A percentile compares a stretch with the other conserved stretches of the same genome.
Conservation (phyloP, 1,139 yeast species). For the Geotrichum bryndzae region DNA sequence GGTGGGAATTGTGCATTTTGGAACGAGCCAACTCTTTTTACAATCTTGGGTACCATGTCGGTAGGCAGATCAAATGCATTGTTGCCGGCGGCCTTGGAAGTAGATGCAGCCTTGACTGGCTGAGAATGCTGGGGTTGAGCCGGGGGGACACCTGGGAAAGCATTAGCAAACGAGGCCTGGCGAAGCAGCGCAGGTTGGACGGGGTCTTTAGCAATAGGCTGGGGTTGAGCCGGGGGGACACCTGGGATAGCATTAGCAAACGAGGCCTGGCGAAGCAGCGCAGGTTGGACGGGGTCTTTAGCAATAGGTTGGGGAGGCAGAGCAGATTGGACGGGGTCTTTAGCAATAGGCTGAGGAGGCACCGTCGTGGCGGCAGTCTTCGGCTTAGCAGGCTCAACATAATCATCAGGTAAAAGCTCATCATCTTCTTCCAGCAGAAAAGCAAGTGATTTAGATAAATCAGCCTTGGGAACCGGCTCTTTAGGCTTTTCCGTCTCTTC, state of each 20-base stretch:
- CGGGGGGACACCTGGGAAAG: neutral
- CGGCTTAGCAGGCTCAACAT: constrained; percentile 20
- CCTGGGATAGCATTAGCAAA: constrained; percentile 1
- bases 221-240: neutral
- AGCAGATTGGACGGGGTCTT: neutral
- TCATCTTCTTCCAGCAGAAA: constrained; percentile 42
- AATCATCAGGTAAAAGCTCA: constrained; percentile 40
- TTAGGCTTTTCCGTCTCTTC: constrained; percentile 16
- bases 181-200: neutral
- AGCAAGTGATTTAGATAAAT: constrained; percentile 30
- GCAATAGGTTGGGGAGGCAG: neutral
- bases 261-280: neutral
- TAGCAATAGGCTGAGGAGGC: neutral
- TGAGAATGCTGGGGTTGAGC: neutral
- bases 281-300: neutral
- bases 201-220: neutral
- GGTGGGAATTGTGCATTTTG: constrained; percentile 7
- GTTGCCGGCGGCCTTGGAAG: constrained; percentile 14
- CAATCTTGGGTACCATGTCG: constrained; percentile 40
- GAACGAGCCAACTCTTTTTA: constrained; percentile 16
- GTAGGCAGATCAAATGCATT: constrained; percentile 64
- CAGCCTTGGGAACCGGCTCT: constrained; percentile 11
- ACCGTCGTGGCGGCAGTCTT: constrained; percentile 1
- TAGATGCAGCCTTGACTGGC: neutral
- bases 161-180: constrained; percentile 3